These are phyloP conservation scores for Thelephora terrestris DNA, from an alignment of 1,284 basidiomycete species.

Conservation along the genomic window DNA sequence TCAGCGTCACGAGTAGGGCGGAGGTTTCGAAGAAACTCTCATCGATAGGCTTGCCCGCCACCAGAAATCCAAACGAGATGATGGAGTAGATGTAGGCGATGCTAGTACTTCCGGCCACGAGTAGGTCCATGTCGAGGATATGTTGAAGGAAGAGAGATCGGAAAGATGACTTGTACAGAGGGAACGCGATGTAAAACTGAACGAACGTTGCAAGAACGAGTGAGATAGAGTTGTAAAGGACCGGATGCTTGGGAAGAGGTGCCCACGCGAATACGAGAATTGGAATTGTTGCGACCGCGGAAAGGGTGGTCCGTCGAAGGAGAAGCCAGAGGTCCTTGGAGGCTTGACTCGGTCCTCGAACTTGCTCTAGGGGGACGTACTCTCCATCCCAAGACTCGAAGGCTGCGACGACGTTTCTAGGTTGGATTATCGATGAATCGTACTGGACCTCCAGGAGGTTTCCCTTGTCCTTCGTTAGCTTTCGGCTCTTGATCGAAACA, in stretches of 20 bases:
- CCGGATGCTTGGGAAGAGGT: slow-evolving; percentile 23
- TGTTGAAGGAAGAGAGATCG: slow-evolving; percentile 30
- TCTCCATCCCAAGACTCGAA: slow-evolving; percentile 7
- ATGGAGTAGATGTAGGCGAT: slow-evolving; percentile 35
- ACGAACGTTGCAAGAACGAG: slow-evolving; percentile 31
- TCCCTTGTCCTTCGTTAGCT: not conserved
- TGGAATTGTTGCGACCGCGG: slow-evolving; percentile 21
- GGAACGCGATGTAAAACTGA: slow-evolving; percentile 28
- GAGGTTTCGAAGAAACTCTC: slow-evolving; percentile 37
- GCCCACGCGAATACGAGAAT: slow-evolving; percentile 38
- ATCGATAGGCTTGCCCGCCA: slow-evolving; percentile 23
- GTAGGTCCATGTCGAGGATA: slow-evolving; percentile 31
- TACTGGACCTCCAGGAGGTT: slow-evolving; percentile 11
- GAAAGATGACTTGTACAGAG: slow-evolving; percentile 28
- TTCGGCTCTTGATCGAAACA: slow-evolving; percentile 4
- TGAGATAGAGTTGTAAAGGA: slow-evolving; percentile 27
- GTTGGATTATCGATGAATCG: slow-evolving; percentile 8
- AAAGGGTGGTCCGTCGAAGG: not conserved
- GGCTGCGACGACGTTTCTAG: slow-evolving; percentile 9
- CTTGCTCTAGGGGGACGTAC: slow-evolving; percentile 9
- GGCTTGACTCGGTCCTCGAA: slow-evolving; percentile 1
- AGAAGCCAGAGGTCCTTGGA: slow-evolving; percentile 5
- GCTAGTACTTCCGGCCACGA: slow-evolving; percentile 31
- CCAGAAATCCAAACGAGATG: slow-evolving; percentile 29
- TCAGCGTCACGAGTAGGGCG: slow-evolving; percentile 33